Conservation (phyloP, 305 asterid species). For the Plantago coronopus region DNA sequence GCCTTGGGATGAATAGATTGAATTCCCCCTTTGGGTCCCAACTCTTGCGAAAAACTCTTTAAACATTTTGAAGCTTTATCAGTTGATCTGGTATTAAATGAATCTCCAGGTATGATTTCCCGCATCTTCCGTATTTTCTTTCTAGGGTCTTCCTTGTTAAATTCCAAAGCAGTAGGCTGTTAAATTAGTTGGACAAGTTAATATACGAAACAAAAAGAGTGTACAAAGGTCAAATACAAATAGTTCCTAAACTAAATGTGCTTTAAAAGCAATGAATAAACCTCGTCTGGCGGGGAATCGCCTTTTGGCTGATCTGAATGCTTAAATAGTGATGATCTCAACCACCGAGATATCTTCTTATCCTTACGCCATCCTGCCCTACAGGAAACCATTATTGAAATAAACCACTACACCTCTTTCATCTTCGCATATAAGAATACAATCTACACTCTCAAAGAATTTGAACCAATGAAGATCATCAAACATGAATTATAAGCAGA, state of each 20-base stretch:
- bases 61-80: constrained; percentile 46
- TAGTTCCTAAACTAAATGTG: constrained; percentile 21
- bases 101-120: constrained; percentile 37
- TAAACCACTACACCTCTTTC: constrained; percentile 1
- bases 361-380: constrained; percentile 65
- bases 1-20: constrained; percentile 66
- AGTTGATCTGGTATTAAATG: constrained; percentile 37
- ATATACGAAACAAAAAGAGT: constrained; percentile 22
- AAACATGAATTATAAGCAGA: too few relatives aligned
- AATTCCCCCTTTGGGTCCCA: constrained; percentile 78
- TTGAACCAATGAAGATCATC: too few relatives aligned
- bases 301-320: constrained; percentile 48
- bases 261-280: constrained; percentile 16
- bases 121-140: constrained; percentile 45
- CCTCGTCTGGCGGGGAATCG: constrained; percentile 44
- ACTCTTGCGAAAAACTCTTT: constrained; percentile 91
- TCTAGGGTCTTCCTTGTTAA: constrained; percentile 37
- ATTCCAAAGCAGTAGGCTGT: constrained; percentile 48
- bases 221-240: constrained; percentile 12
- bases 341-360: constrained; percentile 77
- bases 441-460: not conserved
- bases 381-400: constrained; percentile 25
- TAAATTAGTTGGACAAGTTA: constrained; percentile 28
- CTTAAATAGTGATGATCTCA: constrained; percentile 60
- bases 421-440: constrained; percentile 10